Base-by-base conservation (phyloP, 2,329 filamentous ascomycete genomes). In the Hypoxylon sp. region DNA sequence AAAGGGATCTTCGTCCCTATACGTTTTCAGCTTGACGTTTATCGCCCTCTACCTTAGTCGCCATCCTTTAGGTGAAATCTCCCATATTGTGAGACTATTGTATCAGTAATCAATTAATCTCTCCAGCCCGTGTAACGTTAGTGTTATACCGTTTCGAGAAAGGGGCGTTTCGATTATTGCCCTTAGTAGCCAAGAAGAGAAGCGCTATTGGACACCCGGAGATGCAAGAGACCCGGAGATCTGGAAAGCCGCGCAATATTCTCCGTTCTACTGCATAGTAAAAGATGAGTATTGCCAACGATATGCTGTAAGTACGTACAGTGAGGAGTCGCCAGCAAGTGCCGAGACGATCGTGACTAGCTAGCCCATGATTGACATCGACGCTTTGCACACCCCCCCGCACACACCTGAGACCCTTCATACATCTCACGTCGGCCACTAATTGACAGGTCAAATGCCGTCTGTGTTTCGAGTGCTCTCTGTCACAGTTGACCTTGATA, bases 71-170 rank as follows among this genome's bases (percentile, higher is more conserved):
- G 31, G 56, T 42, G n/a, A 52, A 39, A 37, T 46, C 53, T 19
- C 42, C 29, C 31, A 50, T 29, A 50, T 11, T 8, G 11, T 21
- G 39, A 21, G 27, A 64, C 29, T 61, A 62, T 55, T 53, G 53
- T 67, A 70, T 70, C 67, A 70, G 60, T 70, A 70, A 70, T 70
- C 67, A 70, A 65, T 65, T 65, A 65, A 62, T 68, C 10, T 19
- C 11, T 55, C 39, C 35, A 35, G 64, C 52, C 50, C 24, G 46
- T 57, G 65, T 62, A 56, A 65, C 65, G 48, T 35, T 44, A 19
- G 32, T 21, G 29, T 50, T 53, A 67, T 65, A 8, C 67, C 68
- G 11, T 53, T 65, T 67, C 53, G 54, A 64, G 64, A 59, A 62
- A 44, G 50, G 53, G 53, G 68, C 53, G 61, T 65, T 54, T 51